Conservation (phyloP, 2,329 filamentous ascomycete species). For the Aphanoascus verrucosus region DNA sequence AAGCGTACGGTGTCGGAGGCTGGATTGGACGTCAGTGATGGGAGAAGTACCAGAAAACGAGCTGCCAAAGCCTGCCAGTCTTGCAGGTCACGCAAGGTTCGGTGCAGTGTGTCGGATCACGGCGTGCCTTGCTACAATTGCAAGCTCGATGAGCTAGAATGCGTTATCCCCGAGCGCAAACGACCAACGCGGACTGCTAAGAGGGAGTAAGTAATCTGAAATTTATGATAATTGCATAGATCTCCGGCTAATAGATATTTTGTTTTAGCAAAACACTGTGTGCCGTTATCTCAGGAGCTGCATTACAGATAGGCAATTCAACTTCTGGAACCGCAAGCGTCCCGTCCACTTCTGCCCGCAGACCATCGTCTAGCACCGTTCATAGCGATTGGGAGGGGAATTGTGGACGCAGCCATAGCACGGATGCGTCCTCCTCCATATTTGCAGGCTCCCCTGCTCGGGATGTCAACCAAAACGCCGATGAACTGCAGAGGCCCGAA, state of each 20-base stretch:
- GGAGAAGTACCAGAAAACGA: slow-evolving; percentile 46
- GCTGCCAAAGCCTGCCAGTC: slow-evolving; percentile 42
- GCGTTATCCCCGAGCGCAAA: slow-evolving; percentile 17
- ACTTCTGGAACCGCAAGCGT: not conserved
- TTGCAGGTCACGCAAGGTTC: slow-evolving; percentile 41
- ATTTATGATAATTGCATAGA: too few relatives aligned
- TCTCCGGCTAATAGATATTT: not conserved
- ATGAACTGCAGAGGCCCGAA: not conserved
- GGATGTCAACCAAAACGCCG: not conserved
- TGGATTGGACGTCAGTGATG: slow-evolving; percentile 7
- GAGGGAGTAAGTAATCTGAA: not conserved
- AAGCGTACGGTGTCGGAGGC: slow-evolving; percentile 13
- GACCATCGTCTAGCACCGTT: not conserved
- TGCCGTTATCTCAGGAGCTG: slow-evolving; percentile 8
- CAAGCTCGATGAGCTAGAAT: slow-evolving; percentile 19
- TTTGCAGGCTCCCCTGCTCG: not conserved
- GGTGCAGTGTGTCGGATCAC: slow-evolving; percentile 41
- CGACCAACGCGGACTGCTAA: slow-evolving; percentile 11
- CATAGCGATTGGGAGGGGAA: not conserved
- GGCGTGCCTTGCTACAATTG: slow-evolving; percentile 27
- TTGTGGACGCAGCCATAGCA: not conserved
- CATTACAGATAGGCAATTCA: slow-evolving; percentile 5
- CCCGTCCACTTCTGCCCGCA: not conserved
- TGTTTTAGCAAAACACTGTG: slow-evolving; percentile 9
- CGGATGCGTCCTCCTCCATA: not conserved